These are phyloP conservation scores for Triticum monococcum DNA, from an alignment of 176 grass and related monocot genomes.

Conservation along the genomic window DNA sequence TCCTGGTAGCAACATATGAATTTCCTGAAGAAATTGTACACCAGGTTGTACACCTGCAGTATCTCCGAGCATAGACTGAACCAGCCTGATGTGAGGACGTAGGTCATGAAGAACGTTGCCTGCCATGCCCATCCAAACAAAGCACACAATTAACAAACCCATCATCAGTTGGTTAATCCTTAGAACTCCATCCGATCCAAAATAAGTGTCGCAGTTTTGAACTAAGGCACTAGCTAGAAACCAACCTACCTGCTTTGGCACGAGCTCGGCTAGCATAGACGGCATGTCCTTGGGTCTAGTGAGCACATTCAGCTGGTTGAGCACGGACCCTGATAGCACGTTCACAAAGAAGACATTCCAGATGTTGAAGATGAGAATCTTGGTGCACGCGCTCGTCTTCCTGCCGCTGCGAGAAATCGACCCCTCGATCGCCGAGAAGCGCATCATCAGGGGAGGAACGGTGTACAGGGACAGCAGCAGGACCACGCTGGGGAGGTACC, in stretches of 20 bases:
- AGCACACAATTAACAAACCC: background rate
- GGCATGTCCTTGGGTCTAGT: constrained; percentile 79
- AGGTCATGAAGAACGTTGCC: constrained; percentile 98
- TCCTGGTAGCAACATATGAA: constrained; percentile 49
- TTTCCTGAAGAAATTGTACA: constrained; percentile 70
- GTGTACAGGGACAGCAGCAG: constrained; percentile 77
- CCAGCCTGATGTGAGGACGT: constrained; percentile 92
- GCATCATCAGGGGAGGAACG: constrained; percentile 86
- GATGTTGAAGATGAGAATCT: constrained; percentile 77
- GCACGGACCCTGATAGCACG: constrained; percentile 77
- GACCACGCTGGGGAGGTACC: constrained; percentile 89
- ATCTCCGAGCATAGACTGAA: constrained; percentile 87
- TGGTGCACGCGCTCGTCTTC: constrained; percentile 85
- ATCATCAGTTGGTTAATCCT: background rate
- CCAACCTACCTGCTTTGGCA: constrained; percentile 79
- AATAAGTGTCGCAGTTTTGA: too few species aligned
- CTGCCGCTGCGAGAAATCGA: constrained; percentile 77
- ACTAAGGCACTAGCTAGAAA: background rate
- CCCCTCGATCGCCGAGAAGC: constrained; percentile 84
- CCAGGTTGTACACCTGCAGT: constrained; percentile 70
- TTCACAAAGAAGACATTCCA: constrained; percentile 98
- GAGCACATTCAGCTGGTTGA: constrained; percentile 69
- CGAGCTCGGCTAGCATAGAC: constrained; percentile 72
- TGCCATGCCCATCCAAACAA: constrained; percentile 22
- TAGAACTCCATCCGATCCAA: too few species aligned